Conservation (phyloP, 148 eudicot species). For the Camellia granthamiana region DNA sequence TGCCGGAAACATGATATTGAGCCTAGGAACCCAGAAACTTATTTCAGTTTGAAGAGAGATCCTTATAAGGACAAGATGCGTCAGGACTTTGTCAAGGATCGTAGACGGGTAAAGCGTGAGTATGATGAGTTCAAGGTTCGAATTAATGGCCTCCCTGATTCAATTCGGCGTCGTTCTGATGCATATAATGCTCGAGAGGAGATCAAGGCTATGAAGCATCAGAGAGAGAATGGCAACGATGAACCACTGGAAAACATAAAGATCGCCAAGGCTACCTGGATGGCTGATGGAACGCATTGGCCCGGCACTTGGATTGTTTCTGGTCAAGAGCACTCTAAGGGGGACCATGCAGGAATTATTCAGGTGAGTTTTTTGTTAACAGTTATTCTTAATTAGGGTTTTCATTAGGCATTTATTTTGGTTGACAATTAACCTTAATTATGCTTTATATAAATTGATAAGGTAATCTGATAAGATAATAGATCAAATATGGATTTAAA, state of each 20-base stretch:
- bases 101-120: constrained; percentile 89
- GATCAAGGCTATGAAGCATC: constrained; percentile 75
- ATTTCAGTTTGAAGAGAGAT: constrained; percentile 71
- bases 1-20: constrained; percentile 82
- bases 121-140: constrained; percentile 95
- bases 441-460: not conserved
- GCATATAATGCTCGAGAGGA: constrained; percentile 91
- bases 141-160: constrained; percentile 85
- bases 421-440: not conserved
- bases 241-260: constrained; percentile 59
- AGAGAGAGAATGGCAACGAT: constrained; percentile 62
- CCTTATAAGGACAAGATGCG: constrained; percentile 85
- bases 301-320: constrained; percentile 85
- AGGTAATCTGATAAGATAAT: not conserved
- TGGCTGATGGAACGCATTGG: constrained; percentile 97
- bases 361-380: constrained; percentile 44
- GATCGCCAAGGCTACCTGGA: constrained; percentile 79
- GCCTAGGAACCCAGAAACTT: constrained; percentile 86
- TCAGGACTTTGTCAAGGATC: constrained; percentile 83
- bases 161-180: constrained; percentile 83
- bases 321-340: constrained; percentile 66
- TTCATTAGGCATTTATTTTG: not conserved
- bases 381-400: not conserved
- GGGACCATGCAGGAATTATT: constrained; percentile 95
- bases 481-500: not conserved